Percentiles rank a stretch among this genome's conserved stretches.
phyloP scores from a whole-genome alignment of 208 protist genomes.

The Crithidia mellificae region DNA sequence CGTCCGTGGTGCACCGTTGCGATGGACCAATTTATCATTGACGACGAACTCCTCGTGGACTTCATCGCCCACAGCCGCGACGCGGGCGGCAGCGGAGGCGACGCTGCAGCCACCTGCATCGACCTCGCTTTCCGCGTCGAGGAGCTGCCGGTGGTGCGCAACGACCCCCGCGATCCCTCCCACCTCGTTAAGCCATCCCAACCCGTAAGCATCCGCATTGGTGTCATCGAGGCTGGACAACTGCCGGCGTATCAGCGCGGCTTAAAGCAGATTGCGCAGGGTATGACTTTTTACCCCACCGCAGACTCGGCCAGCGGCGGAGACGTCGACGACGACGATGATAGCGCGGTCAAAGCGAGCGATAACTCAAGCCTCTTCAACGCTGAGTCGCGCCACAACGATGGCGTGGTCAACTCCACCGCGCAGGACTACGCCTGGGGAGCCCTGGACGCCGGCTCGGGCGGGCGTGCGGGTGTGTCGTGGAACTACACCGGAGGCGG shows the following conservation, averaged over 20 bases:
- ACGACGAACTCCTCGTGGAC: constrained; percentile 8
- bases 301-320: too few relatives aligned
- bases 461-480: neutral
- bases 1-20: constrained; percentile 24
- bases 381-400: neutral
- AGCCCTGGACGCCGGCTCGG: constrained; percentile 1
- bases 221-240: constrained; percentile 12
- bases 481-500: constrained; percentile 16
- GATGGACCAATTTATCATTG: constrained; percentile 13
- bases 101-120: constrained; percentile 15
- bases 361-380: neutral
- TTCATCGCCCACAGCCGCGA: constrained; percentile 15
- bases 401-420: neutral
- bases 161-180: constrained; percentile 2
- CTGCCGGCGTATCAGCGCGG: constrained; percentile 9
- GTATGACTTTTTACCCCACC: constrained; percentile 8
- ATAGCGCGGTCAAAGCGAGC: neutral
- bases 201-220: constrained; percentile 15
- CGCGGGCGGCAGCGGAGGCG: neutral
- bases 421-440: constrained; percentile 17
- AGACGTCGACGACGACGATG: too few relatives aligned
- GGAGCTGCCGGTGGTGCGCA: constrained; percentile 17
- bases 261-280: neutral
- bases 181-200: constrained; percentile 9
- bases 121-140: constrained; percentile 34